phyloP scores from a whole-genome alignment of 1,284 basidiomycete species.

The Ustilago hordei region DNA sequence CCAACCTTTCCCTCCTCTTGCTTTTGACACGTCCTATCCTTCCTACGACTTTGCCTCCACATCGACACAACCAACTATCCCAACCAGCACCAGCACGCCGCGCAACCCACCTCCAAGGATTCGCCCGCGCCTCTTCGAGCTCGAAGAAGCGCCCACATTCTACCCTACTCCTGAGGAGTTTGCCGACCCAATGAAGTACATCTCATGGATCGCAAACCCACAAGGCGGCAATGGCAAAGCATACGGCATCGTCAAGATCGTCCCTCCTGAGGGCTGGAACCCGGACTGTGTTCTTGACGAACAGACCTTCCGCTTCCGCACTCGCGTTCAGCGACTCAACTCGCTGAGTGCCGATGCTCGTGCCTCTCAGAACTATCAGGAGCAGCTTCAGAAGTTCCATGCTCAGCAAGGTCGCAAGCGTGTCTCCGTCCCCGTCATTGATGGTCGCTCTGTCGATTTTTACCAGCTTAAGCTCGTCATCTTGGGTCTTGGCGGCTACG shows the following conservation, averaged over 20 bases:
- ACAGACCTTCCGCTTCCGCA: constrained; percentile 92
- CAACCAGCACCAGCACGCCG: constrained; percentile 58
- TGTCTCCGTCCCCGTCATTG: constrained; percentile 89
- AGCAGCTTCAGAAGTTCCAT: constrained; percentile 83
- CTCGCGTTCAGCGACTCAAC: constrained; percentile 92
- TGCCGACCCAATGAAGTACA: constrained; percentile 94
- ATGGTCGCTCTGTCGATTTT: constrained; percentile 89
- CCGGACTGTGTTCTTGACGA: constrained; percentile 98
- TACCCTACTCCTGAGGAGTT: constrained; percentile 91
- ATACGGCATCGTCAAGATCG: constrained; percentile 94
- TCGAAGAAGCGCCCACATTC: constrained; percentile 90
- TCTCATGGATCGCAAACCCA: constrained; percentile 79
- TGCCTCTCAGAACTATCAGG: constrained; percentile 95
- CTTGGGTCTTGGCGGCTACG: constrained; percentile 85
- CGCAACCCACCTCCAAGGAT: constrained; percentile 52
- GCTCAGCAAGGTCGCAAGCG: constrained; percentile 74
- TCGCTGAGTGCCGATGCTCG: constrained; percentile 96
- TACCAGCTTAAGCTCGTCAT: constrained; percentile 94
- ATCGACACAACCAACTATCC: constrained; percentile 40
- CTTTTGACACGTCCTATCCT: constrained; percentile 20
- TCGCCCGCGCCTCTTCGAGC: constrained; percentile 76
- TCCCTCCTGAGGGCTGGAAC: constrained; percentile 92
- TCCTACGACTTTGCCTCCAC: background rate
- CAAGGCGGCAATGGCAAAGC: constrained; percentile 76
- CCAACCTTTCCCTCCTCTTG: constrained; percentile 38